phyloP scores from a whole-genome alignment of 805 yeast genomes.

The Nakazawaea sp. region DNA sequence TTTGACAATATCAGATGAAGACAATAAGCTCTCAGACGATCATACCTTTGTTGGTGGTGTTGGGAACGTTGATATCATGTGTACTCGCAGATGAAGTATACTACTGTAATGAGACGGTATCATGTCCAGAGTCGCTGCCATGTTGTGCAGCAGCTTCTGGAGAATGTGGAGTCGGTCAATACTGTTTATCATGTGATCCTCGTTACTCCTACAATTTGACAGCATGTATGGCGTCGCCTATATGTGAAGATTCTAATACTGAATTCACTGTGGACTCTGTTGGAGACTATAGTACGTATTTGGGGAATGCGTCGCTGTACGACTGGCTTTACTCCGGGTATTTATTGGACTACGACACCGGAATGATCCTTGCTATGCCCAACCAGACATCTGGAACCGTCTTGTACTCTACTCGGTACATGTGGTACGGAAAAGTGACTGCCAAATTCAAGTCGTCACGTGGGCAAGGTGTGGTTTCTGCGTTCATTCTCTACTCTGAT shows the following conservation, averaged over 20 bases:
- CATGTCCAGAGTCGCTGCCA: constrained; percentile 76
- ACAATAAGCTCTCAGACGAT: too few relatives aligned
- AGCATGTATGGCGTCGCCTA: constrained; percentile 85
- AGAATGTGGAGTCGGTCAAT: constrained; percentile 29
- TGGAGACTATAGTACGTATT: constrained; percentile 18
- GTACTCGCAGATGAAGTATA: neutral
- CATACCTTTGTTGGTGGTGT: neutral
- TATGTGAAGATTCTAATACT: constrained; percentile 46
- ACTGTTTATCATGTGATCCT: constrained; percentile 85
- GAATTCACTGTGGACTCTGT: constrained; percentile 29
- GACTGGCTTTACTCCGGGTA: constrained; percentile 72
- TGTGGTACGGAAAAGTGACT: constrained; percentile 84
- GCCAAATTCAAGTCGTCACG: constrained; percentile 69
- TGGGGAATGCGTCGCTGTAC: constrained; percentile 63
- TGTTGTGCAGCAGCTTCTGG: constrained; percentile 81
- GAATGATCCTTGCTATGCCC: constrained; percentile 72
- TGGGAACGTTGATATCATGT: neutral
- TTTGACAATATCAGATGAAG: too few relatives aligned
- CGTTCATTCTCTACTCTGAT: constrained; percentile 74
- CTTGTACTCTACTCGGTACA: constrained; percentile 65
- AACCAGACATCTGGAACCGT: constrained; percentile 70
- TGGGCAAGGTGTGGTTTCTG: constrained; percentile 74
- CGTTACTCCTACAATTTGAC: constrained; percentile 52
- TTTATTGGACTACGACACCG: constrained; percentile 45
- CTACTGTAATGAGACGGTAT: constrained; percentile 42